phyloP scores from a whole-genome alignment of 1,139 yeast species.

The Hemisphaericaspora lyxosophila region DNA sequence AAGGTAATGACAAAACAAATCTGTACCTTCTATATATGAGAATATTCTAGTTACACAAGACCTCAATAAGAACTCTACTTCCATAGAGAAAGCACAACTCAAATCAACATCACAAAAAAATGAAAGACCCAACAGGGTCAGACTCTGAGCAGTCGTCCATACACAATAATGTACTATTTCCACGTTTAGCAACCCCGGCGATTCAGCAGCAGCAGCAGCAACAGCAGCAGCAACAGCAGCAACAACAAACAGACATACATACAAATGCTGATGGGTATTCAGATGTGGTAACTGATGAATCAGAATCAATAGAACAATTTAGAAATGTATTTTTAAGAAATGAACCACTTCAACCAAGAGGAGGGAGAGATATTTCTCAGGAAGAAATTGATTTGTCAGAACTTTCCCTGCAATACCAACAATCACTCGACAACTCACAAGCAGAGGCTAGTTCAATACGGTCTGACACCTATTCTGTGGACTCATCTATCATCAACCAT shows the following conservation, averaged over 20 bases:
- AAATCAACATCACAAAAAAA: too few relatives aligned
- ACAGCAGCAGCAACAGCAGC: not conserved
- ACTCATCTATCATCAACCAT: constrained; percentile 28
- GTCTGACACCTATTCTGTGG: constrained; percentile 17
- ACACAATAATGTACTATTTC: constrained; percentile 12
- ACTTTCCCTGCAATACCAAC: constrained; percentile 1
- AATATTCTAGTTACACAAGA: too few relatives aligned
- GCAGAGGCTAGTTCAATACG: not conserved
- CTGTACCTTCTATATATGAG: too few relatives aligned
- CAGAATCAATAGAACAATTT: constrained; percentile 10
- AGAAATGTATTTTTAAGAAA: constrained; percentile 8
- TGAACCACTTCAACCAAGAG: not conserved
- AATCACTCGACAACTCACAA: not conserved
- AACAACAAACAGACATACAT: too few relatives aligned
- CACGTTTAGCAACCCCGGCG: constrained; percentile 7
- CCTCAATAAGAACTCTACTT: too few relatives aligned
- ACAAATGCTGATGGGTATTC: not conserved
- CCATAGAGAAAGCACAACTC: too few relatives aligned
- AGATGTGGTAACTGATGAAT: not conserved
- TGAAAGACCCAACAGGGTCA: not conserved
- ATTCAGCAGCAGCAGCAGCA: not conserved
- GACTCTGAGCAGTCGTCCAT: not conserved
- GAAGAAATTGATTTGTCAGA: constrained; percentile 11
- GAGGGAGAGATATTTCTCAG: not conserved
- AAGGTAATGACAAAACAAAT: too few relatives aligned